A percentile compares a stretch with the other conserved stretches of the same genome.
phyloP scores from a whole-genome alignment of 139 green algal genomes.

The Medakamo hakoo region DNA sequence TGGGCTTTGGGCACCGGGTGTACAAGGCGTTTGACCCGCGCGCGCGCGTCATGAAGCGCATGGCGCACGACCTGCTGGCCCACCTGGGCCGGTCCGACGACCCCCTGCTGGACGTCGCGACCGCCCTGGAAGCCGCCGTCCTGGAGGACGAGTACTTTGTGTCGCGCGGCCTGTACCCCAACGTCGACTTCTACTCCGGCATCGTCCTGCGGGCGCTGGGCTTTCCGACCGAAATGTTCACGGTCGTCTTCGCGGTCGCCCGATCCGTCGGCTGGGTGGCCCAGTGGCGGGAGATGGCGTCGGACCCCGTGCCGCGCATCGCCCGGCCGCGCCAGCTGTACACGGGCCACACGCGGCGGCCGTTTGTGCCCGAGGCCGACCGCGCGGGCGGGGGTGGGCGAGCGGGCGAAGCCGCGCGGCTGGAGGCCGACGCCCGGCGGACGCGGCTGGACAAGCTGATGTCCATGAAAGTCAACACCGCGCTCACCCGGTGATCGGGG shows the following conservation, averaged over 20 bases:
- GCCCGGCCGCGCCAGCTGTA: conserved; percentile 41
- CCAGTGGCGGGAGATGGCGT: conserved; percentile 59
- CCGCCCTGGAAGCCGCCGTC: conserved; percentile 28
- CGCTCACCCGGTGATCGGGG: too few species aligned
- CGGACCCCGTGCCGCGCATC: conserved; percentile 25
- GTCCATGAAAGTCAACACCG: too few species aligned
- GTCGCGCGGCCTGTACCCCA: conserved; percentile 50
- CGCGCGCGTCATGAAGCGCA: conserved; percentile 35
- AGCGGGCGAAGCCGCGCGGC: too few species aligned
- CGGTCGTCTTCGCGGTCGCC: conserved; percentile 54
- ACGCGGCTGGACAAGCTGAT: too few species aligned
- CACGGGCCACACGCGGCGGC: conserved; percentile 21
- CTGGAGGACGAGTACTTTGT: conserved; percentile 56
- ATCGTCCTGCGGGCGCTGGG: conserved; percentile 52
- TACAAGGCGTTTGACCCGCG: conserved; percentile 58
- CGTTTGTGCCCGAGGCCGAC: conserved; percentile 19
- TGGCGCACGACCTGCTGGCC: conserved; percentile 34
- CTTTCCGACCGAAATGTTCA: conserved; percentile 51
- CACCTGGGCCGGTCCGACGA: conserved; percentile 33
- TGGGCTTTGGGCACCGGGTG: conserved; percentile 60
- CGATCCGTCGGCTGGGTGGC: conserved; percentile 50
- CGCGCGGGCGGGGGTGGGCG: conserved; percentile 4
- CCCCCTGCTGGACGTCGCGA: conserved; percentile 44
- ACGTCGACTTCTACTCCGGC: conserved; percentile 65
- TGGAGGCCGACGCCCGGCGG: too few species aligned